Evolutionary conservation across 176 grass and related monocot species (phyloP).

Genomic region (Triticum monococcum): DNA sequence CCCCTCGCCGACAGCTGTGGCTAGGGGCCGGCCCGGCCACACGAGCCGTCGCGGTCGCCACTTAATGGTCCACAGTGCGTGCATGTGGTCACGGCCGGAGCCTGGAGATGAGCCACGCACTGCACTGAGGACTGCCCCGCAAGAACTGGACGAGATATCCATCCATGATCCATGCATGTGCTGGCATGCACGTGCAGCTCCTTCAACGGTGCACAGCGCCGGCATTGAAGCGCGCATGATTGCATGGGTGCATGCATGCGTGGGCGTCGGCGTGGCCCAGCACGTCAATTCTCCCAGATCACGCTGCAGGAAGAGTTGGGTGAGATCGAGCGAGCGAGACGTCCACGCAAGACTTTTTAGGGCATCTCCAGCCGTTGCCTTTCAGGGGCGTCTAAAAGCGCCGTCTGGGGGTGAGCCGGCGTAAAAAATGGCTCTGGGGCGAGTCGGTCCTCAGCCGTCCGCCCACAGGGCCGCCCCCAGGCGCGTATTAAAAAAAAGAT

Average conservation of each 20-base stretch:
- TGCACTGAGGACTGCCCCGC: no score
- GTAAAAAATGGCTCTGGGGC: no score
- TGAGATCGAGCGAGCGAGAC: neutral
- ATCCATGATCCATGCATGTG: no score
- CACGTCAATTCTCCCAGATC: neutral
- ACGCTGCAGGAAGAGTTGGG: neutral
- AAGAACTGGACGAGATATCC: no score
- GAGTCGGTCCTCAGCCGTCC: no score
- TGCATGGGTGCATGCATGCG: neutral
- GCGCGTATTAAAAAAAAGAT: no score
- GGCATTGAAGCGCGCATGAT: neutral
- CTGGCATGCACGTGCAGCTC: neutral
- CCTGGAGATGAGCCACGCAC: no score
- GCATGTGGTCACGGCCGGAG: neutral
- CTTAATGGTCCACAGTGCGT: neutral
- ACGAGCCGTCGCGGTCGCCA: constrained; percentile 3
- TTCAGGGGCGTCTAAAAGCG: no score
- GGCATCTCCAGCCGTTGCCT: no score
- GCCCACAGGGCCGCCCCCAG: no score
- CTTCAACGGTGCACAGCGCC: neutral
- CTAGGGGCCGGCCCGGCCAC: neutral
- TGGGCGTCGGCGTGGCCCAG: neutral
- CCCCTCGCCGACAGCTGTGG: neutral
- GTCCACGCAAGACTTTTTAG: neutral
- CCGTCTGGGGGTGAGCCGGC: no score